These are phyloP conservation scores for Raffaelea albimanens DNA, from an alignment of 2,329 filamentous ascomycete species.

Conservation along the genomic window DNA sequence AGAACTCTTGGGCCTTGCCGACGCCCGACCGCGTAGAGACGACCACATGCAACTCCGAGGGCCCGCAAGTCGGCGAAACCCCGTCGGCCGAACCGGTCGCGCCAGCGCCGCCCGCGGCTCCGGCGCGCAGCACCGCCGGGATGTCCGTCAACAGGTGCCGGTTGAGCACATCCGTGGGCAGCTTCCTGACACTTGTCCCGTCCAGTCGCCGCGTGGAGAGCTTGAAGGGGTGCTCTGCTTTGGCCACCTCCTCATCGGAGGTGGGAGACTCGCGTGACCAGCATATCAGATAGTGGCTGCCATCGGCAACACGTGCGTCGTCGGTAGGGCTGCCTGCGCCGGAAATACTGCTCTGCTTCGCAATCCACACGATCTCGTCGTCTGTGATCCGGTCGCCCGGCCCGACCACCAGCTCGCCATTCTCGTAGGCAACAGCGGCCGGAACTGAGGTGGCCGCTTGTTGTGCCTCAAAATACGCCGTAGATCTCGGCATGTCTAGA, in stretches of 20 bases:
- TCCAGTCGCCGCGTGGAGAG: conserved; percentile 14
- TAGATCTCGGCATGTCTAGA: conserved; percentile 8
- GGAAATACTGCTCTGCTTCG: background rate
- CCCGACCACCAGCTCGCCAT: conserved; percentile 10
- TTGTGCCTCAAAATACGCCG: conserved; percentile 11
- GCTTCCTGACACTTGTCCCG: conserved; percentile 6
- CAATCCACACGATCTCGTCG: conserved; percentile 18
- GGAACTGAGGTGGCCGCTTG: background rate
- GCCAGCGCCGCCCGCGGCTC: conserved; percentile 13
- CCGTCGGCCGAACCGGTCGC: conserved; percentile 5
- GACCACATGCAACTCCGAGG: conserved; percentile 44
- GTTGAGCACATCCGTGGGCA: conserved; percentile 27
- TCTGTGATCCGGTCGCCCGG: conserved; percentile 6
- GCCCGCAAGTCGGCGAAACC: too few relatives aligned
- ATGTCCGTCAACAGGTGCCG: conserved; percentile 25
- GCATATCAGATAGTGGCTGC: background rate
- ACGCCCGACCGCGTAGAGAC: conserved; percentile 60
- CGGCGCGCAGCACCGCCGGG: conserved; percentile 22
- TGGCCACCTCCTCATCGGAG: background rate
- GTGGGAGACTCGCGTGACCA: conserved; percentile 1
- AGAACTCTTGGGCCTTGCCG: conserved; percentile 46
- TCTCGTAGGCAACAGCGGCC: background rate
- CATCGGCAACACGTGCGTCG: background rate
- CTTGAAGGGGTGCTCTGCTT: conserved; percentile 9
- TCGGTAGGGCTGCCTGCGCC: background rate